A percentile compares a stretch with the other conserved stretches of the same genome.
phyloP scores from a whole-genome alignment of 2,329 filamentous ascomycete genomes.

The Pyrenophora seminiperda region DNA sequence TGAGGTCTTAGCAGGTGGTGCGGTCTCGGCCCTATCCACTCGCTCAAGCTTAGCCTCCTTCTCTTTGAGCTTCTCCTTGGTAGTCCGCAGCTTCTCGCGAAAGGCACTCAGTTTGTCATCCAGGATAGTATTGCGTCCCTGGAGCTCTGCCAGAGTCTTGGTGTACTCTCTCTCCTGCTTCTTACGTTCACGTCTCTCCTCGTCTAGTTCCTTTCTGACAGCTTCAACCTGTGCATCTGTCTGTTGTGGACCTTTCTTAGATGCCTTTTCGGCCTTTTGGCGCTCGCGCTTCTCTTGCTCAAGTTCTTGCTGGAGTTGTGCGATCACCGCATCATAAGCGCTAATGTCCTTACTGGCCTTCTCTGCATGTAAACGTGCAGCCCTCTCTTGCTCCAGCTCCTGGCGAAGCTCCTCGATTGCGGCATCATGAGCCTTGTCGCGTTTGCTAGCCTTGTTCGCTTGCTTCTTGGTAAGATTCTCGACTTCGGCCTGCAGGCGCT shows the following conservation, averaged over 20 bases:
- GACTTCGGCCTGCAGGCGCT: slow-evolving; percentile 40
- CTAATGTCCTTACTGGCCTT: slow-evolving; percentile 43
- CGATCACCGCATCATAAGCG: slow-evolving; percentile 31
- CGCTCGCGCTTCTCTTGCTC: slow-evolving; percentile 49
- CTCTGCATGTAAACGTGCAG: slow-evolving; percentile 35
- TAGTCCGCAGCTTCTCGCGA: slow-evolving; percentile 69
- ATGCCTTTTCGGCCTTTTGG: slow-evolving; percentile 37
- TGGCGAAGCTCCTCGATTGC: slow-evolving; percentile 40
- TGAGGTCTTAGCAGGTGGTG: slow-evolving; percentile 36
- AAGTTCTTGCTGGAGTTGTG: slow-evolving; percentile 45
- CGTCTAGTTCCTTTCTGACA: slow-evolving; percentile 57
- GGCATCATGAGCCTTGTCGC: slow-evolving; percentile 39
- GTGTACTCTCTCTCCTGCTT: slow-evolving; percentile 59
- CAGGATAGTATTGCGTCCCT: slow-evolving; percentile 66
- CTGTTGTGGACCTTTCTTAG: slow-evolving; percentile 49
- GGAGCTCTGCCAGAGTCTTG: slow-evolving; percentile 64
- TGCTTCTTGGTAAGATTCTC: slow-evolving; percentile 44
- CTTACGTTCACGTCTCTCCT: slow-evolving; percentile 58
- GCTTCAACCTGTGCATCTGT: slow-evolving; percentile 53
- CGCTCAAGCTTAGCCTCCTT: slow-evolving; percentile 58
- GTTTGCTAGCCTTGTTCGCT: slow-evolving; percentile 42
- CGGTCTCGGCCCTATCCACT: slow-evolving; percentile 51
- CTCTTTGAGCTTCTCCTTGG: slow-evolving; percentile 75
- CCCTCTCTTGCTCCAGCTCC: slow-evolving; percentile 53
- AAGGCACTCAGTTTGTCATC: slow-evolving; percentile 74